A percentile compares a stretch with the other conserved stretches of the same genome.
Evolutionary conservation across 768 basidiomycete species (phyloP).

Genomic region (Neoboletus subvelutipes): DNA sequence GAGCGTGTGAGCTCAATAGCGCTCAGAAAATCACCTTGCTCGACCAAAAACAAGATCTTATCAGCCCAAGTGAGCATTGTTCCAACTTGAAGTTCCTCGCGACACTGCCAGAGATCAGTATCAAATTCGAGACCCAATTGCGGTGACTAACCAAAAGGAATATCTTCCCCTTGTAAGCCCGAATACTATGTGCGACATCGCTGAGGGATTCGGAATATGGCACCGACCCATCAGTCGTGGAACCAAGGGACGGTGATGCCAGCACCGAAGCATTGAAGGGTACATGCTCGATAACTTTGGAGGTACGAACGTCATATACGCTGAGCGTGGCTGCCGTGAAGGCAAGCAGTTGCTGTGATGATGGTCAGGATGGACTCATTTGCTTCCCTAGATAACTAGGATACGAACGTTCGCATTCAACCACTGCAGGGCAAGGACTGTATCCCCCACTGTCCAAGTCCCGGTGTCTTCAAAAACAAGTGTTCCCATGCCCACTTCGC

Average conservation of each 20-base stretch:
- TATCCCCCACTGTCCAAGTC: conserved; percentile 58
- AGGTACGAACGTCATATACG: conserved; percentile 64
- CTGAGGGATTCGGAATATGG: conserved; percentile 49
- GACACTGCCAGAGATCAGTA: conserved; percentile 45
- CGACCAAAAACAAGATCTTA: conserved; percentile 77
- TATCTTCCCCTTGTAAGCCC: conserved; percentile 85
- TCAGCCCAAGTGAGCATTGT: conserved; percentile 95
- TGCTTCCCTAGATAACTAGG: conserved; percentile 17
- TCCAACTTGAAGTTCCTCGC: conserved; percentile 71
- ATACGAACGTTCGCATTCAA: conserved; percentile 80
- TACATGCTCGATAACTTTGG: conserved; percentile 61
- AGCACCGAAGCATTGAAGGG: conserved; percentile 56
- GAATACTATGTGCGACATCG: conserved; percentile 68
- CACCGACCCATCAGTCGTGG: conserved; percentile 45
- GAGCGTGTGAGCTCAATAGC: conserved; percentile 84
- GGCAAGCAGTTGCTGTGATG: conserved; percentile 62
- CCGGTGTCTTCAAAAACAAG: conserved; percentile 62
- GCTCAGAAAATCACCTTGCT: conserved; percentile 82
- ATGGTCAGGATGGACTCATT: conserved; percentile 1
- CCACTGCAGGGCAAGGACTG: conserved; percentile 82
- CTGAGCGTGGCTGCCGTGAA: conserved; percentile 58
- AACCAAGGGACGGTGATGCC: conserved; percentile 51
- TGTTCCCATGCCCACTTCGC: conserved; percentile 59
- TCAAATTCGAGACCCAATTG: neutral
- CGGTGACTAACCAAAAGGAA: conserved; percentile 72